Base-by-base conservation (phyloP, 192 early-diverging fungal genomes). In the Backusella westeae region DNA sequence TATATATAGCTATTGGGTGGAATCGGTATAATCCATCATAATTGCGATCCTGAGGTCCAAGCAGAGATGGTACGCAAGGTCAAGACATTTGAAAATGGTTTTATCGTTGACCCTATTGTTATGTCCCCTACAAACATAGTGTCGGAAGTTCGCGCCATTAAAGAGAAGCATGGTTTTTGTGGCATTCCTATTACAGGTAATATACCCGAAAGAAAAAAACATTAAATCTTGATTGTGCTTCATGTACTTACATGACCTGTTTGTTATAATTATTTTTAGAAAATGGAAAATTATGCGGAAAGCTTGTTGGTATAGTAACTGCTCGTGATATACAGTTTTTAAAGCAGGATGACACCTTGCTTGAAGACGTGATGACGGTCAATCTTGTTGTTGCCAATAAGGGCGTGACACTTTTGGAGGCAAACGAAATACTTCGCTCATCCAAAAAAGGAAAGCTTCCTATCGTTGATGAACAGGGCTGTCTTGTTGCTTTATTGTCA, bases 51-150 rank as follows among this genome's bases (percentile, higher is more conserved):
- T 56, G 94, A 94, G 52, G 95, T 97, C 85, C 98, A 99, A 89
- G 95, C 96, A 12, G 93, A 95, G 9, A 99, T 99, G 98, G 98
- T 99, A 42, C 90, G 95, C 78, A 94, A 94, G 81, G 97, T 99
- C 82, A 98, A 96, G 87, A 96, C 92, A 83, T 99, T 95, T 78
- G 98, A 99, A 81, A 99, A 99, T 87, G 98, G 98, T 12, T 99
- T 99, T 82, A 99, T 99, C 83, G 91, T 93, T 46, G 96, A 99
- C 78, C 98, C 98, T 15, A 78, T 96, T 59, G 93, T 93, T 80
- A 84, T 99, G 75, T 90, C 90, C 73, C 94, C 96, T 35, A 83
- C 86, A 69, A 85, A 97, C 86, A 93, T 89, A 39, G 95, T 98
- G 44, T 84, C 88, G 63, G 94, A 97, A 80, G 94, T 99, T 42